A percentile compares a stretch with the other conserved stretches of the same genome.
phyloP scores from a whole-genome alignment of 495 filamentous ascomycete species.

The Lasiosphaeris hirsuta region DNA sequence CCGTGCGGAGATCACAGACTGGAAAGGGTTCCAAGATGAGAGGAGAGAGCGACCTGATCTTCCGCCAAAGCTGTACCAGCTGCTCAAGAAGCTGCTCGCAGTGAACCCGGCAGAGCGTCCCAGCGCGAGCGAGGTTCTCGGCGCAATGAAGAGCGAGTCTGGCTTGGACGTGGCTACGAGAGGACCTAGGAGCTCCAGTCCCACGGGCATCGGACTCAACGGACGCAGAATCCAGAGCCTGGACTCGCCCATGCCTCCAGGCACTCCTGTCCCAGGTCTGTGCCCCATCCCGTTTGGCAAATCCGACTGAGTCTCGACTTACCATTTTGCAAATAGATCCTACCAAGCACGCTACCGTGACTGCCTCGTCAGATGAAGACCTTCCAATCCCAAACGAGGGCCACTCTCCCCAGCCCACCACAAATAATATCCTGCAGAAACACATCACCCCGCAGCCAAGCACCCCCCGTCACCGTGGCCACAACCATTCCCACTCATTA shows the following conservation, averaged over 20 bases:
- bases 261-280: constrained; percentile 44
- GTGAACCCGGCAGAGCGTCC: constrained; percentile 75
- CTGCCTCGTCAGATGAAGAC: constrained; percentile 33
- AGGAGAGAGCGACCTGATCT: constrained; percentile 71
- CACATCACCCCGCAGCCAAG: constrained; percentile 16
- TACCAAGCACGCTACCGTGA: constrained; percentile 33
- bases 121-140: constrained; percentile 82
- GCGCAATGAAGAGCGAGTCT: constrained; percentile 68
- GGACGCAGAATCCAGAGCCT: constrained; percentile 54
- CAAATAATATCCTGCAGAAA: constrained; percentile 31
- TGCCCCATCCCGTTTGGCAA: background rate
- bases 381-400: constrained; percentile 21
- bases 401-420: constrained; percentile 25
- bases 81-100: constrained; percentile 75
- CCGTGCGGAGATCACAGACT: constrained; percentile 79
- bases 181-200: constrained; percentile 30
- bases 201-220: constrained; percentile 37
- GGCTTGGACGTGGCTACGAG: constrained; percentile 37
- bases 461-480: constrained; percentile 30
- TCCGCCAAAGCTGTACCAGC: constrained; percentile 79
- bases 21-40: constrained; percentile 81
- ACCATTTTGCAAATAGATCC: constrained; percentile 27
- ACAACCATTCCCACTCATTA: constrained; percentile 27
- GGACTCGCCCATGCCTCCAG: constrained; percentile 49
- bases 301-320: background rate